Evolutionary conservation across 306 rosid genomes (phyloP), one percentile per base, ranked within the genome.

Genomic region (Fragaria nilgerrensis): DNA sequence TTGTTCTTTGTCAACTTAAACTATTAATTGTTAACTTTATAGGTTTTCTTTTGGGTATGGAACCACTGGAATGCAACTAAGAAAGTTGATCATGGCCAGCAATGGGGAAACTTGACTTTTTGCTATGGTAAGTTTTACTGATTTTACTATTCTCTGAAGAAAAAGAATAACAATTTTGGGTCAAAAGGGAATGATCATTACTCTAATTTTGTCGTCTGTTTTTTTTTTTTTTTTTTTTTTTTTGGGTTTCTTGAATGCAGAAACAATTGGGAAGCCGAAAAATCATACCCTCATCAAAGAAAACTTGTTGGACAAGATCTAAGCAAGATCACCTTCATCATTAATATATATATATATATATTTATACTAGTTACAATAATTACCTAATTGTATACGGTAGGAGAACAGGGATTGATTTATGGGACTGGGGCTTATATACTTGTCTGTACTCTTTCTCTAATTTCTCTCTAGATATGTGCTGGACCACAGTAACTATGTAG

Each of bases 321-420:
- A 83, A 77, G 85, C 75, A 84, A 76, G 82, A 72, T 72, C 84
- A 81, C 48, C 82, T 64, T 82, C 80, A 76, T 83, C 89, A 81
- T 82, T 72, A 52, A 45, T 74, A 17, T 83, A 41, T 41, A 41
- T 41, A 41, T 41, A 43, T 7, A 41, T 41, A 41, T 41, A 86
- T 87, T 85, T 90, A 87, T 84, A 90, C 91, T 86, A 87, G 89
- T 89, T 88, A 94, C 87, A 85, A 56, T 55, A 87, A 92, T 87
- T 87, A 90, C 96, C 84, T 84, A 65, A 84, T 84, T 89, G 79
- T 89, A 89, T 87, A 89, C 90, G 41, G 64, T 84, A 58, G 74
- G 77, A 80, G 85, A 89, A 84, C 89, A 81, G 91, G 85, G 29
- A 73, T 85, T 80, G 92, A 85, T 83, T 82, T 80, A 82, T 81